phyloP scores from a whole-genome alignment of 768 basidiomycete species.

The Russula sp. region DNA sequence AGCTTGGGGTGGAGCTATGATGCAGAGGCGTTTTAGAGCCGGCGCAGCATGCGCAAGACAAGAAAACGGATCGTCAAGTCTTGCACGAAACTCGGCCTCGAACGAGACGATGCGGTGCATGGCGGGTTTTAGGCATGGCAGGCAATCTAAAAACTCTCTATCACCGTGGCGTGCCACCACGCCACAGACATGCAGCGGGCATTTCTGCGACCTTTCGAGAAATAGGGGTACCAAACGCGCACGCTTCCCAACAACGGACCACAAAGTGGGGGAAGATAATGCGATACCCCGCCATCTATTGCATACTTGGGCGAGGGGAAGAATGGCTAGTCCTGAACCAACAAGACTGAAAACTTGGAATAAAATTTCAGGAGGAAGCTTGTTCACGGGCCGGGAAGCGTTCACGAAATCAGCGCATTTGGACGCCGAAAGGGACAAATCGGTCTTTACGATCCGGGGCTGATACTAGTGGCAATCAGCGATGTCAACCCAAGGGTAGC shows the following conservation, averaged over 20 bases:
- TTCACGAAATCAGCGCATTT: not conserved
- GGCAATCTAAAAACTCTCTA: not conserved
- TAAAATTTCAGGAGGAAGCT: not conserved
- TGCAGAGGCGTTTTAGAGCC: not conserved
- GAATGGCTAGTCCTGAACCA: not conserved
- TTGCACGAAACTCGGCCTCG: not conserved
- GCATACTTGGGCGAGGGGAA: not conserved
- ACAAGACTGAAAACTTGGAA: not conserved
- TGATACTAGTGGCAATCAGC: not conserved
- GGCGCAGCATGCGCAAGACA: not conserved
- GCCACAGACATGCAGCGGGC: not conserved
- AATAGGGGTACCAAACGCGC: conserved; percentile 2
- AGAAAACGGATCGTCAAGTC: not conserved
- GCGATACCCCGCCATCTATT: not conserved
- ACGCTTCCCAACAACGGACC: conserved; percentile 1
- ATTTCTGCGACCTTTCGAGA: conserved; percentile 2
- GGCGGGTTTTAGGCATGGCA: not conserved
- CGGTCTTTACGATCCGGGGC: not conserved
- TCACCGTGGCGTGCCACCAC: not conserved
- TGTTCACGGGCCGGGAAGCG: not conserved
- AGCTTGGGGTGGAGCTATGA: not conserved
- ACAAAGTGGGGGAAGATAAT: not conserved
- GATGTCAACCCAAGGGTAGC: not conserved
- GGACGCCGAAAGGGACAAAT: not conserved
- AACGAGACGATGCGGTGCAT: not conserved